Evolutionary conservation across 768 basidiomycete species (phyloP).

Genomic region (Macrolepiota fuliginosa): DNA sequence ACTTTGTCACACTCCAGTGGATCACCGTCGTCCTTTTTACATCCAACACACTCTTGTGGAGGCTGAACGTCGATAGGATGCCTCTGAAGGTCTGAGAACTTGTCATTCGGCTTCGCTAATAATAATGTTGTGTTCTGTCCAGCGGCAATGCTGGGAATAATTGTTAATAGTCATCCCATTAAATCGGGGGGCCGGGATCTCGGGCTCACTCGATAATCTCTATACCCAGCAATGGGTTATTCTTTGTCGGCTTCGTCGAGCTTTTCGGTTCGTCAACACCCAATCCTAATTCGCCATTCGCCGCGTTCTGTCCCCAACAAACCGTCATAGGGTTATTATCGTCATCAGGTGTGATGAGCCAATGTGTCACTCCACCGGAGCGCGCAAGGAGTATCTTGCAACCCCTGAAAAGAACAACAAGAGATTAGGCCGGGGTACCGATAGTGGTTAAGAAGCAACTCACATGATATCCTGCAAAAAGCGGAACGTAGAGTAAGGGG

Average conservation of each 20-base stretch:
- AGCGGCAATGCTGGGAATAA: constrained; percentile 61
- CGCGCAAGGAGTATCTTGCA: constrained; percentile 71
- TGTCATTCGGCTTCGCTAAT: constrained; percentile 72
- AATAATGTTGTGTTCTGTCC: constrained; percentile 87
- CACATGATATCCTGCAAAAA: constrained; percentile 86
- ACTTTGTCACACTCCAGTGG: constrained; percentile 93
- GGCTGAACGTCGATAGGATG: constrained; percentile 74
- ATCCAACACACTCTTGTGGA: constrained; percentile 69
- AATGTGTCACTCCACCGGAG: constrained; percentile 90
- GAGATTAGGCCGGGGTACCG: background rate
- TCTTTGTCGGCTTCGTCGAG: constrained; percentile 75
- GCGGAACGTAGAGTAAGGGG: constrained; percentile 85
- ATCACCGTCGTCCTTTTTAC: constrained; percentile 67
- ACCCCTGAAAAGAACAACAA: constrained; percentile 42
- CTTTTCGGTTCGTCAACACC: constrained; percentile 83
- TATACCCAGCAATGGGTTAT: constrained; percentile 71
- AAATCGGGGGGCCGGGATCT: background rate
- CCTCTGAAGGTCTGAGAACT: constrained; percentile 73
- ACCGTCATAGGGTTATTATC: constrained; percentile 80
- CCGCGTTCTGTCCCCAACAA: constrained; percentile 83
- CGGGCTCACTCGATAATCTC: constrained; percentile 71
- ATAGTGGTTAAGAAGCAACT: constrained; percentile 19
- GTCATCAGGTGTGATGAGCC: constrained; percentile 73
- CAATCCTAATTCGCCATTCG: constrained; percentile 84
- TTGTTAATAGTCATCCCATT: background rate